Evolutionary conservation across 768 basidiomycete genomes (phyloP).

Genomic region (Imleria badia): DNA sequence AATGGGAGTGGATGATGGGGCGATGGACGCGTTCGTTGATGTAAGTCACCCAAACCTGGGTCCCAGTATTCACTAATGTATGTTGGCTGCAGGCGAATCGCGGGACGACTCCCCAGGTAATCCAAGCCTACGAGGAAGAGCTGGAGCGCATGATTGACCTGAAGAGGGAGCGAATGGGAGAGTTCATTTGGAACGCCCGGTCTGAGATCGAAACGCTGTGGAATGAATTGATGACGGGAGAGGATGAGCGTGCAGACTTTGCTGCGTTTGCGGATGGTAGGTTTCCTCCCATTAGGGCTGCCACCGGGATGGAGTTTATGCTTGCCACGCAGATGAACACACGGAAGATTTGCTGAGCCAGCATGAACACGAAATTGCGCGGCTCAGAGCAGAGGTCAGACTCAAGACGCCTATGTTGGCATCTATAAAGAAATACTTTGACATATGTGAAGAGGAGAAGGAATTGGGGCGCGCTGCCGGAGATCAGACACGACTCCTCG

Average conservation of each 20-base stretch:
- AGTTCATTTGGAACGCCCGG: conserved; percentile 80
- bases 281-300: conserved; percentile 15
- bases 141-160: conserved; percentile 87
- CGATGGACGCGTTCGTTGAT: conserved; percentile 94
- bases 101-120: conserved; percentile 75
- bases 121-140: conserved; percentile 86
- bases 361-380: conserved; percentile 82
- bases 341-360: conserved; percentile 83
- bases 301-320: neutral
- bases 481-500: conserved; percentile 80
- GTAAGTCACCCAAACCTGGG: conserved; percentile 20
- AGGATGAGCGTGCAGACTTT: conserved; percentile 80
- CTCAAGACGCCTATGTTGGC: conserved; percentile 74
- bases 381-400: conserved; percentile 80
- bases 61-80: neutral
- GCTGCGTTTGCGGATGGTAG: conserved; percentile 80
- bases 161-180: conserved; percentile 83
- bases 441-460: conserved; percentile 86
- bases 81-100: conserved; percentile 43
- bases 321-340: conserved; percentile 61
- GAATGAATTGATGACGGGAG: conserved; percentile 84
- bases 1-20: conserved; percentile 73
- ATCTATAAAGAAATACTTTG: conserved; percentile 83
- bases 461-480: conserved; percentile 79
- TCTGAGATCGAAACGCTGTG: conserved; percentile 79